Conservation (phyloP, 176 grass and related monocot species). For the Oryza glumipatula region DNA sequence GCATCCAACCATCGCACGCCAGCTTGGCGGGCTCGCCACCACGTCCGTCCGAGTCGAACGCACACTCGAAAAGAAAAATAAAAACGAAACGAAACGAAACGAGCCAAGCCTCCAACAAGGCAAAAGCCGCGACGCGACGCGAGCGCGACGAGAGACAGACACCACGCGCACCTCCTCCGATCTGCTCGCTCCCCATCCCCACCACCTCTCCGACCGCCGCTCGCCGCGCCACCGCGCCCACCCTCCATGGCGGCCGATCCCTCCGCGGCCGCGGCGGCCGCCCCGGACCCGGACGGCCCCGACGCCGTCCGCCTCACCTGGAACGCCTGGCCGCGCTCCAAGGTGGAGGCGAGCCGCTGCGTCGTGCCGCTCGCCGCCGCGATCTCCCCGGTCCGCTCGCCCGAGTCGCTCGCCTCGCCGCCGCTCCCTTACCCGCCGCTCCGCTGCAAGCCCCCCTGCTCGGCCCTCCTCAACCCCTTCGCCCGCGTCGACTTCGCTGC, state of each 20-base stretch:
- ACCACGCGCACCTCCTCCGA: slow-evolving; percentile 31
- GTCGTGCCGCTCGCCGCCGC: slow-evolving; percentile 81
- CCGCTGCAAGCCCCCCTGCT: slow-evolving; percentile 91
- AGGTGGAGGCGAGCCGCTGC: slow-evolving; percentile 96
- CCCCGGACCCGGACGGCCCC: slow-evolving; percentile 68
- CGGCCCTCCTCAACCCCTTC: slow-evolving; percentile 79
- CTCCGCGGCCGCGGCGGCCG: slow-evolving; percentile 5
- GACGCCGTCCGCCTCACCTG: slow-evolving; percentile 90
- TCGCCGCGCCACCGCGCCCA: not conserved
- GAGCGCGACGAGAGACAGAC: not conserved
- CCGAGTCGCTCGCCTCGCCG: slow-evolving; percentile 55
- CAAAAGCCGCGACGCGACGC: too few species aligned
- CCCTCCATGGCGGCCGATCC: slow-evolving; percentile 35
- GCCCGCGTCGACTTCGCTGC: slow-evolving; percentile 93
- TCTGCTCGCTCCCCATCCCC: slow-evolving; percentile 10
- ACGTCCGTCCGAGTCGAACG: not conserved
- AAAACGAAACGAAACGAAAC: not conserved
- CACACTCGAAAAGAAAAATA: not conserved
- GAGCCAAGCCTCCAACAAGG: not conserved
- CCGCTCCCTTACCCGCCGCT: slow-evolving; percentile 82
- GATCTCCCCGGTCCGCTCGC: slow-evolving; percentile 59
- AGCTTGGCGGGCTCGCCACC: too few species aligned
- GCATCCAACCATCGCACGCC: too few species aligned
- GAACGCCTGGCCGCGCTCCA: slow-evolving; percentile 90
- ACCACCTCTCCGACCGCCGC: not conserved